Percentiles rank a stretch among this genome's conserved stretches.
These are phyloP conservation scores for Epichloe sibirici DNA, from an alignment of 2,329 filamentous ascomycete genomes.

Conservation along the genomic window DNA sequence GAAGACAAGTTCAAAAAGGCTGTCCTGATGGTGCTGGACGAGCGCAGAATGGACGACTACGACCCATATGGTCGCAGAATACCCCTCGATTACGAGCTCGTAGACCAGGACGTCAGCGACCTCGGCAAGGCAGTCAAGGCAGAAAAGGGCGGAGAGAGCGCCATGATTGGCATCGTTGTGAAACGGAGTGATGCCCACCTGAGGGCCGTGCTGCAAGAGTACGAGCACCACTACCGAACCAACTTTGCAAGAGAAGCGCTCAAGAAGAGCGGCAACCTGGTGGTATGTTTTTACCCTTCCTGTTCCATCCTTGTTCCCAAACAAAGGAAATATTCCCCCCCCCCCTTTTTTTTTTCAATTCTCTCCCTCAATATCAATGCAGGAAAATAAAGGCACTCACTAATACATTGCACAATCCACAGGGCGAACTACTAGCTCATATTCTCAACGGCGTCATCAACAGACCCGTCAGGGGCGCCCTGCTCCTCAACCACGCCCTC, in stretches of 20 bases:
- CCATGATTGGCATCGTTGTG: slow-evolving; percentile 78
- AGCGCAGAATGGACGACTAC: slow-evolving; percentile 68
- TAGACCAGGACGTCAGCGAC: slow-evolving; percentile 60
- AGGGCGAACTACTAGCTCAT: slow-evolving; percentile 92
- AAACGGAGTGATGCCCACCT: slow-evolving; percentile 71
- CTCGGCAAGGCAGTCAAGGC: slow-evolving; percentile 56
- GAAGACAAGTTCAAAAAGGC: slow-evolving; percentile 94
- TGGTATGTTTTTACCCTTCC: slow-evolving; percentile 49
- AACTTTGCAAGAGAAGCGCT: slow-evolving; percentile 87
- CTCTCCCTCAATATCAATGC: not conserved
- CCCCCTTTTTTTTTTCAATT: no score
- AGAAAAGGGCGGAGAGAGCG: slow-evolving; percentile 72
- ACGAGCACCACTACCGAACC: slow-evolving; percentile 57
- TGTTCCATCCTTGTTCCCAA: not conserved
- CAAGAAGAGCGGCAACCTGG: slow-evolving; percentile 79
- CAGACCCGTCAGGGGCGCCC: slow-evolving; percentile 80
- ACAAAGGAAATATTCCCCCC: not conserved
- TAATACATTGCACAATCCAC: not conserved
- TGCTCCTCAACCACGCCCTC: slow-evolving; percentile 84
- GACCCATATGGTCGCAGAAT: slow-evolving; percentile 50
- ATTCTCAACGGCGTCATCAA: slow-evolving; percentile 96
- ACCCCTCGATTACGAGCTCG: slow-evolving; percentile 43
- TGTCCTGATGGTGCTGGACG: slow-evolving; percentile 72
- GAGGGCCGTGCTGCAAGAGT: slow-evolving; percentile 63
- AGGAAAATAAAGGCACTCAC: no score